Evolutionary conservation across 495 filamentous ascomycete genomes (phyloP).

Genomic region (Neurospora sp.): DNA sequence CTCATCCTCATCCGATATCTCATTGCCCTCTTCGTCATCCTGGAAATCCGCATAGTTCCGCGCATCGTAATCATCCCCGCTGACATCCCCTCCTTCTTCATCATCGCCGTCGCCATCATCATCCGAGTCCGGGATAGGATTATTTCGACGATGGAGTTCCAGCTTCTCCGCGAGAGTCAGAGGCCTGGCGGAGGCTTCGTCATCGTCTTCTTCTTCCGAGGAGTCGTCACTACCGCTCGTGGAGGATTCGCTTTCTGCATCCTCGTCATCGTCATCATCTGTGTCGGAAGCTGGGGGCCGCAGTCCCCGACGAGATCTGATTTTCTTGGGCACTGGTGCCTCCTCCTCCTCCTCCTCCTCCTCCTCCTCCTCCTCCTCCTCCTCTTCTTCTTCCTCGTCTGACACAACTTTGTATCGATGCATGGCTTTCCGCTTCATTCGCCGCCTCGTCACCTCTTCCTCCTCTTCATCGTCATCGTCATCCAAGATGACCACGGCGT

Average conservation of each 20-base stretch:
- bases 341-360: background rate
- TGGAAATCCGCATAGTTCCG: slow-evolving; percentile 11
- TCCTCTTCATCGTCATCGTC: background rate
- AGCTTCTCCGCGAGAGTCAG: slow-evolving; percentile 10
- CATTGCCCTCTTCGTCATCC: slow-evolving; percentile 11
- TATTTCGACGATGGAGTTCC: slow-evolving; percentile 3
- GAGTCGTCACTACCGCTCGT: background rate
- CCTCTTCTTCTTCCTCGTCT: background rate
- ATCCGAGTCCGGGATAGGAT: slow-evolving; percentile 1
- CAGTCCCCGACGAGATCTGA: background rate
- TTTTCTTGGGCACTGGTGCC: background rate
- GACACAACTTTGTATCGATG: background rate
- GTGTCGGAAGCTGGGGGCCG: background rate
- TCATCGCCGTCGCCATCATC: slow-evolving; percentile 2
- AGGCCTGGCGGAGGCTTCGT: background rate
- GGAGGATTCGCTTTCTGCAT: background rate
- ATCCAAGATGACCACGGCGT: background rate
- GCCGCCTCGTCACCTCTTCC: background rate
- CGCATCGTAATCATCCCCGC: slow-evolving; percentile 11
- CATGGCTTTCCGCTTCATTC: background rate
- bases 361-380: background rate
- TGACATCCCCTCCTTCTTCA: background rate
- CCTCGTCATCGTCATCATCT: slow-evolving; percentile 2
- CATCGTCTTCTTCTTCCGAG: background rate
- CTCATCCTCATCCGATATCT: background rate